Conservation (phyloP, 2,329 filamentous ascomycete genomes). For the Cryphonectria parasitica region DNA sequence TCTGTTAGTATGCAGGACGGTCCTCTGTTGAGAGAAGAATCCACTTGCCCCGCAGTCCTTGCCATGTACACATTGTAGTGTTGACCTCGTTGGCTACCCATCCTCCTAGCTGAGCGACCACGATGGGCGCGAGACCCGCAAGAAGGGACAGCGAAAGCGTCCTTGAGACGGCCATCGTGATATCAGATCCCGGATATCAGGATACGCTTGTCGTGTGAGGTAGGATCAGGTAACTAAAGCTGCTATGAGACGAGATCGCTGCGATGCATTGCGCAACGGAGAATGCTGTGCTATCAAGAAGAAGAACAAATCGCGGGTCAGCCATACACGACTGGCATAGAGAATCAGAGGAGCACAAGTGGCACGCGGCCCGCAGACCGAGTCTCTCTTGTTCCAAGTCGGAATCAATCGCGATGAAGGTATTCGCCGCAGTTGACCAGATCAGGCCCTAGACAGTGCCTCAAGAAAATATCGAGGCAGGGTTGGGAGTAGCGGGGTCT, state of each 20-base stretch:
- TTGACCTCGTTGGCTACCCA: constrained; percentile 59
- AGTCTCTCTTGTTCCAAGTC: background rate
- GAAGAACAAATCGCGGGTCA: constrained; percentile 2
- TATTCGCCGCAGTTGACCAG: background rate
- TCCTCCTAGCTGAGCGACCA: constrained; percentile 47
- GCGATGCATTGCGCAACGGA: constrained; percentile 8
- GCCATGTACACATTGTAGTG: constrained; percentile 64
- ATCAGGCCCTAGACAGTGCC: background rate
- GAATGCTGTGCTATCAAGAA: background rate
- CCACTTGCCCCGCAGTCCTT: constrained; percentile 47
- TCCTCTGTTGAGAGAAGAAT: background rate
- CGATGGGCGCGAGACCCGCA: constrained; percentile 36
- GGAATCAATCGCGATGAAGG: background rate
- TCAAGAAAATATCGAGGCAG: background rate
- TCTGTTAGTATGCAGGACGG: constrained; percentile 31
- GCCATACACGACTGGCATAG: constrained; percentile 14
- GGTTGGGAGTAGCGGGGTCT: constrained; percentile 1
- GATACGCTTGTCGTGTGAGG: background rate
- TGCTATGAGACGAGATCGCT: background rate
- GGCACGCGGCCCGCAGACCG: constrained; percentile 9
- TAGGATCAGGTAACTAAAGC: background rate
- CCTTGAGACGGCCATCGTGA: constrained; percentile 37
- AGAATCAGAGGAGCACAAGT: background rate
- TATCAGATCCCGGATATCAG: background rate
- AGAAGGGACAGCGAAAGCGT: constrained; percentile 37